Conservation (phyloP, 495 filamentous ascomycete genomes). For the Xylaria castorea region DNA sequence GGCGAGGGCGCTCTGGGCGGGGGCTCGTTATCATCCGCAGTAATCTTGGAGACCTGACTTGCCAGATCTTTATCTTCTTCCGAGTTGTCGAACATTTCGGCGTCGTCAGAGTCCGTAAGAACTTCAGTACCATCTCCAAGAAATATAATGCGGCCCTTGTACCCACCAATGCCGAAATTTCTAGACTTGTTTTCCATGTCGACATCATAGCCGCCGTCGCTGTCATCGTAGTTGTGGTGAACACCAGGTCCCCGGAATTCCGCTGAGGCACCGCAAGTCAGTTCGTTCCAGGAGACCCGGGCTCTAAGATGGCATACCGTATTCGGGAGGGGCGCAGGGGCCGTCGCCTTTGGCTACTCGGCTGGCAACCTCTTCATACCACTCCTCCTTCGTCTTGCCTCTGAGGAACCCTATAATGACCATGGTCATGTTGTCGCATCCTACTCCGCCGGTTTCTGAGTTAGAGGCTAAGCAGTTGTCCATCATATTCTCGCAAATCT, state of each 20-base stretch:
- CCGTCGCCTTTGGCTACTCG: constrained; percentile 96
- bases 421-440: constrained; percentile 99
- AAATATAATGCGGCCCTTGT: constrained; percentile 85
- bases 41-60: constrained; percentile 58
- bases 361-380: constrained; percentile 94
- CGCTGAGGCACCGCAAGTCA: constrained; percentile 64
- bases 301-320: constrained; percentile 76
- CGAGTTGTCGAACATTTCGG: constrained; percentile 88
- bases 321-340: constrained; percentile 98
- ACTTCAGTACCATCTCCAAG: constrained; percentile 93
- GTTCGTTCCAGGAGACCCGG: constrained; percentile 57
- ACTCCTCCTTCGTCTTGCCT: constrained; percentile 93
- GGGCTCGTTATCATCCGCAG: constrained; percentile 34
- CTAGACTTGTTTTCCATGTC: constrained; percentile 67
- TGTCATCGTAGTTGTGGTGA: constrained; percentile 91
- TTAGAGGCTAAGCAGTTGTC: constrained; percentile 97
- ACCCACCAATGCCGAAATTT: constrained; percentile 64
- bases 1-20: constrained; percentile 42
- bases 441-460: constrained; percentile 96
- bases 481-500: constrained; percentile 99
- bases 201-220: constrained; percentile 88
- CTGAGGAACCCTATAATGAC: constrained; percentile 84
- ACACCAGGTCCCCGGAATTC: constrained; percentile 94
- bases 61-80: constrained; percentile 81
- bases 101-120: constrained; percentile 82